Evolutionary conservation across 2,329 filamentous ascomycete genomes (phyloP), one percentile per base, ranked within the genome.

Genomic region (Ceratocystis cacaofunesta): DNA sequence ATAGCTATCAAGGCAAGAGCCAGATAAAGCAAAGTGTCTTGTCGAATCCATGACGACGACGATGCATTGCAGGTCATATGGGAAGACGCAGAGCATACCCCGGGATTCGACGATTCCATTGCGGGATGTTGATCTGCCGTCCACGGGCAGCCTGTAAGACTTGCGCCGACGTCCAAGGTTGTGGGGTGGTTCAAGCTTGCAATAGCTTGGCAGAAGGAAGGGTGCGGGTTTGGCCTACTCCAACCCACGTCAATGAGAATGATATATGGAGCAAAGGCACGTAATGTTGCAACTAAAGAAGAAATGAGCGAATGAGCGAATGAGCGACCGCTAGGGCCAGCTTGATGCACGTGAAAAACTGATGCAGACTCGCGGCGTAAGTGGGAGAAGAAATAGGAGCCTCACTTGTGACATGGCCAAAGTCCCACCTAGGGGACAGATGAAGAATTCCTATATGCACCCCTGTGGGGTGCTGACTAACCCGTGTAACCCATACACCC

Each of bases 1-100:
- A 60, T 32, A 32, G 64, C 64, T 19, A 43, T 32, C 10, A 69
- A 30, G 1, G 60, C 67, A 10, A 71, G 61, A 19, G 17, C 7
- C 22, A 65, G 43, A 22, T 65, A 65, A 28, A 67, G 41, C n/a
- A 63, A n/a, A 2, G 30, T 63, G 17, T 41, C 44, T 28, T 30
- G 57, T 17, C 17, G 48, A 10, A 62, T 48, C 48, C 22, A 63
- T 43, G 50, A 65, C 17, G 19, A 44, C 43, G 41, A 30, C 15
- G 36, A 28, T 41, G 57, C 30, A 41, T 58, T 50, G 61, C 66
- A 69, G 61, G 52, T 15, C 2, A 22, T 60, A 19, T 48, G 8
- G 3, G 48, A 32, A 30, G 30, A 19, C 15, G 61, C n/a, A 22
- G 63, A 65, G 52, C 66, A 65, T 22, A 60, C 48, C 43, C 60